Conservation (phyloP, 306 rosid species). For the Quercus parvula region DNA sequence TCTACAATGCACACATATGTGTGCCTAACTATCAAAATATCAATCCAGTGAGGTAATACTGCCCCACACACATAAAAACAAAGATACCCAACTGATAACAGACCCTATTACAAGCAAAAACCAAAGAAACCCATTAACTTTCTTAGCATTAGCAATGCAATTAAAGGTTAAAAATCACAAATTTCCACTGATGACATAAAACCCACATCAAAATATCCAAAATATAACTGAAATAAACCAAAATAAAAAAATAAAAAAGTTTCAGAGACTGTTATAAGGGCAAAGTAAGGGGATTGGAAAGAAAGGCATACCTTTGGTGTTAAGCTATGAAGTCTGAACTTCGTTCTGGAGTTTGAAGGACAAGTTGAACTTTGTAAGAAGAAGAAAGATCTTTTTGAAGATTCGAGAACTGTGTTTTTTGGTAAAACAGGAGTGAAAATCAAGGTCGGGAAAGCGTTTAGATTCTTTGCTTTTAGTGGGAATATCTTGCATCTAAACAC, state of each 20-base stretch:
- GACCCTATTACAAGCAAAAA: not conserved
- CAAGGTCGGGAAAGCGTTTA: not conserved
- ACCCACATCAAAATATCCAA: not conserved
- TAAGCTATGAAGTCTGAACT: not conserved
- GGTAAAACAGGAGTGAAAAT: not conserved
- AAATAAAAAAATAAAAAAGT: not conserved
- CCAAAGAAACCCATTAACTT: conserved; percentile 5
- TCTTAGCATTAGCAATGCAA: not conserved
- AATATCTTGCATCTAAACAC: not conserved
- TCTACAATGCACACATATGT: not conserved
- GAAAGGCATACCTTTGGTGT: conserved; percentile 2
- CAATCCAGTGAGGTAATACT: not conserved
- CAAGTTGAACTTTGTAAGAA: not conserved
- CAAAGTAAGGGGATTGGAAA: not conserved
- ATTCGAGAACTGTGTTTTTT: not conserved
- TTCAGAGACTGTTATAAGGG: not conserved
- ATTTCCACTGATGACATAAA: not conserved
- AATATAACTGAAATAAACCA: not conserved
- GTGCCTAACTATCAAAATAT: not conserved
- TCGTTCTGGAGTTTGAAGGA: not conserved
- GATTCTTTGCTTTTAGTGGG: not conserved
- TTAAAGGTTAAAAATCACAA: not conserved
- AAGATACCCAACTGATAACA: not conserved
- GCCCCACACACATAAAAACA: not conserved
- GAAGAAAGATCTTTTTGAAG: conserved; percentile 3